Base-by-base conservation (phyloP, 441 rosid species). In the Gossypium laxum region DNA sequence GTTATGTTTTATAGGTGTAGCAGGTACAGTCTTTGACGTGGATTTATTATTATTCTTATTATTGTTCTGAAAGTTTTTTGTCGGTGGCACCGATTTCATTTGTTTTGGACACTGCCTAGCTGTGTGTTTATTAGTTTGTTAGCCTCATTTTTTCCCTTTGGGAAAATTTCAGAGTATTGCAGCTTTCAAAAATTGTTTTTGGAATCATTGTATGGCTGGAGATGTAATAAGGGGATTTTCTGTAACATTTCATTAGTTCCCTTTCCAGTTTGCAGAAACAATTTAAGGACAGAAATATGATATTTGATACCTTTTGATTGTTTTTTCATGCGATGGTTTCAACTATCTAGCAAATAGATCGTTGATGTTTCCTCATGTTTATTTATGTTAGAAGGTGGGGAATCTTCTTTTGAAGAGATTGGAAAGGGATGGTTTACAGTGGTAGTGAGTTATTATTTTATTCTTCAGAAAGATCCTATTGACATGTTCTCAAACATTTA, bases 1-100 rank as follows among this genome's bases (percentile, higher is more conserved):
- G 83, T 89, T 69, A 71, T 89, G 91, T 84, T 94, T 79, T 86
- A 94, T 80, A 83, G 91, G 75, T 91, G 98, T 81, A 88, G 96
- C 93, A 89, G 93, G 99, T 94, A 87, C 75, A 67, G 57, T 72
- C 63, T 14, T 45, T 26, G 22, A 17, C 3, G 0, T 70, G 51
- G 43, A 60, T 57, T 58, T 74, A 12, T 28, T 57, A 1, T 56
- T 56, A 22, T 55, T 30, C 14, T 21, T 56, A 3, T 21, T 41
- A 28, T 43, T 62, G 2, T 51, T 68, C 14, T 10, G 47, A 57
- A 57, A 50, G 50, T 38, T 70, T 52, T 0, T 68, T 30, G 41
- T 70, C 5, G 26, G 34, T 24, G 41, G 59, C 22, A 64, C 57
- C 52, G 69, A 72, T 41, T 59, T 10, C 10, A 26, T 73, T 8